Percentiles rank a stretch among this genome's conserved stretches.
Conservation (phyloP, 1,284 basidiomycete genomes). For the Rhodotorula sp. region DNA sequence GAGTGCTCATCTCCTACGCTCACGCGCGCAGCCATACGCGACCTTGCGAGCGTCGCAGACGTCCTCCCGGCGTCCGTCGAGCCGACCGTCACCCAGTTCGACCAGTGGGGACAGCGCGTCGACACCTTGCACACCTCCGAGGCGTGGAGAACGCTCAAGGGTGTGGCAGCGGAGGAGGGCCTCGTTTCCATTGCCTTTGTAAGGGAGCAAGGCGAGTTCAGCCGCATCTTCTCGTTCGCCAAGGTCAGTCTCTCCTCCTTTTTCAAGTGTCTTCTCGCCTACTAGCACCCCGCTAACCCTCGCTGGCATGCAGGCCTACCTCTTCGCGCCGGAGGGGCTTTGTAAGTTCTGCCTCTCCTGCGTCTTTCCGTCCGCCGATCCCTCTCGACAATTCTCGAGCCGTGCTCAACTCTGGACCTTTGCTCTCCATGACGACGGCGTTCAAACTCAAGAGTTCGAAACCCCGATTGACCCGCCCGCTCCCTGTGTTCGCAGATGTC, state of each 20-base stretch:
- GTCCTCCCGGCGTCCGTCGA: constrained; percentile 47
- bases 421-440: too few species aligned
- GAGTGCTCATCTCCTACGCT: too few species aligned
- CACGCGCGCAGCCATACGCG: constrained; percentile 9
- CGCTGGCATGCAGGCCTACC: constrained; percentile 17
- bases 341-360: constrained; percentile 39
- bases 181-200: constrained; percentile 66
- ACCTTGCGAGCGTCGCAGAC: neutral
- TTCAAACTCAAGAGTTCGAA: too few species aligned
- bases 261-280: too few species aligned
- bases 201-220: constrained; percentile 59
- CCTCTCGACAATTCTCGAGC: too few species aligned
- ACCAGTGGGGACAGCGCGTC: constrained; percentile 67
- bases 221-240: constrained; percentile 65
- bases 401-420: too few species aligned
- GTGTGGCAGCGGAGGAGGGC: constrained; percentile 68
- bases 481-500: constrained; percentile 52
- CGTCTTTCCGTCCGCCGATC: neutral
- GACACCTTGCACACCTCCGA: constrained; percentile 68
- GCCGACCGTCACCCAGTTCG: constrained; percentile 49
- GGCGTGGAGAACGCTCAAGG: constrained; percentile 70
- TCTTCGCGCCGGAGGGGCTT: constrained; percentile 65
- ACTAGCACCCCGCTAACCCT: neutral
- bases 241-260: constrained; percentile 55
- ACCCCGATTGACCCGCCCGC: constrained; percentile 1